Percentiles rank a stretch among this genome's conserved stretches.
phyloP scores from a whole-genome alignment of 164 flowering plant species.

The Tetracentron sinense region DNA sequence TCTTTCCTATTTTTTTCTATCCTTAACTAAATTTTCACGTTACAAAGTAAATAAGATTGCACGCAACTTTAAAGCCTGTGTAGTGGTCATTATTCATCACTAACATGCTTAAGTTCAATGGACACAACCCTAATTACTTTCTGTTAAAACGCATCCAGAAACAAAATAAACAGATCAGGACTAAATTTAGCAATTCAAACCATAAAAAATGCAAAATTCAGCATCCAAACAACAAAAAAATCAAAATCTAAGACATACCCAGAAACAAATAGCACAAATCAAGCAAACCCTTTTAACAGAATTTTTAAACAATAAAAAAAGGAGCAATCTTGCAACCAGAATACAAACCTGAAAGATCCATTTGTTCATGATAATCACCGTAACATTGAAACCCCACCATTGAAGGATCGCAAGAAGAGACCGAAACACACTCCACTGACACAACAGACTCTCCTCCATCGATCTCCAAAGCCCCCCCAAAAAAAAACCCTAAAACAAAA shows the following conservation, averaged over 20 bases:
- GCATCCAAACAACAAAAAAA: neutral
- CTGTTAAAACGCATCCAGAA: neutral
- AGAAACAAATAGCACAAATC: neutral
- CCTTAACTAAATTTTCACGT: no score
- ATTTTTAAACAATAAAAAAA: neutral
- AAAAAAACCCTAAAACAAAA: neutral
- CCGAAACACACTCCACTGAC: constrained; percentile 70
- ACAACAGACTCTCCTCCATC: constrained; percentile 71
- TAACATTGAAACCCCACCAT: constrained; percentile 98
- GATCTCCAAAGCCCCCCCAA: constrained; percentile 14
- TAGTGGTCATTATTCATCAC: no score
- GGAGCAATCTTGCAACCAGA: neutral
- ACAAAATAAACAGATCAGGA: neutral
- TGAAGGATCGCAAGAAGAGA: constrained; percentile 82
- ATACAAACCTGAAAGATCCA: constrained; percentile 96
- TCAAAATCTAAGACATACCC: constrained; percentile 2
- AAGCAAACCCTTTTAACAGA: neutral
- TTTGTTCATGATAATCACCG: constrained; percentile 96
- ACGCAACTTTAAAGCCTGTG: no score
- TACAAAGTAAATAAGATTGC: neutral
- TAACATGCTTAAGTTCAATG: neutral
- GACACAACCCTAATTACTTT: neutral
- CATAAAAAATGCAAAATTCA: constrained; percentile 3
- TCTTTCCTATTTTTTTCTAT: no score
- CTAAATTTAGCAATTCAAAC: neutral